Evolutionary conservation across 192 early-diverging fungal species (phyloP).

Genomic region (Phycomyces blakesleeanus): DNA sequence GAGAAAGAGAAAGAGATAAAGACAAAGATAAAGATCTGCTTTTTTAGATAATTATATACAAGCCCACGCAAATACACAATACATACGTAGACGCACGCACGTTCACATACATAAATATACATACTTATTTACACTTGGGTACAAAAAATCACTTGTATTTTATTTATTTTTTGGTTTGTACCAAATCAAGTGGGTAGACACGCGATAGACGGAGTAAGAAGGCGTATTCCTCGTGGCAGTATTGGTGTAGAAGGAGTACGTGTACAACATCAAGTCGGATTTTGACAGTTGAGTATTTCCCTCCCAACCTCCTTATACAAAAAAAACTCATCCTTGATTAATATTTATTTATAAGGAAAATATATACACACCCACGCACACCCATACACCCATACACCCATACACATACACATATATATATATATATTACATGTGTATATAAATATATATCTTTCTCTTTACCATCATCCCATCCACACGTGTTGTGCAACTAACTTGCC

Average conservation of each 20-base stretch:
- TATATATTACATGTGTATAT: too few species aligned
- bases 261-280: too few species aligned
- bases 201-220: conserved; percentile 1
- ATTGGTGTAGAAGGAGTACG: neutral
- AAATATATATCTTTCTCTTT: conserved; percentile 5
- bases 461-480: neutral
- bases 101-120: neutral
- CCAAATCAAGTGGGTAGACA: too few species aligned
- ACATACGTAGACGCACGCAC: neutral
- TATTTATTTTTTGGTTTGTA: too few species aligned
- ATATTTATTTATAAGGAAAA: conserved; percentile 7
- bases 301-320: too few species aligned
- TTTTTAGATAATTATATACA: too few species aligned
- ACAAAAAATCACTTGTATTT: too few species aligned
- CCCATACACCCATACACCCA: too few species aligned
- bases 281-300: too few species aligned
- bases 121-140: neutral
- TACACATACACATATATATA: too few species aligned
- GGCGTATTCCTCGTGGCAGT: conserved; percentile 3
- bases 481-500: neutral
- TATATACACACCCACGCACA: too few species aligned
- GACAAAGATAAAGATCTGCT: too few species aligned
- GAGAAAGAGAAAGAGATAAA: neutral
- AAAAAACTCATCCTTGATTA: neutral
- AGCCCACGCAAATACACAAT: neutral